Evolutionary conservation across 805 yeast genomes (phyloP), one percentile per base, ranked within the genome.

Genomic region (Saccharomycopsis guyanensis): DNA sequence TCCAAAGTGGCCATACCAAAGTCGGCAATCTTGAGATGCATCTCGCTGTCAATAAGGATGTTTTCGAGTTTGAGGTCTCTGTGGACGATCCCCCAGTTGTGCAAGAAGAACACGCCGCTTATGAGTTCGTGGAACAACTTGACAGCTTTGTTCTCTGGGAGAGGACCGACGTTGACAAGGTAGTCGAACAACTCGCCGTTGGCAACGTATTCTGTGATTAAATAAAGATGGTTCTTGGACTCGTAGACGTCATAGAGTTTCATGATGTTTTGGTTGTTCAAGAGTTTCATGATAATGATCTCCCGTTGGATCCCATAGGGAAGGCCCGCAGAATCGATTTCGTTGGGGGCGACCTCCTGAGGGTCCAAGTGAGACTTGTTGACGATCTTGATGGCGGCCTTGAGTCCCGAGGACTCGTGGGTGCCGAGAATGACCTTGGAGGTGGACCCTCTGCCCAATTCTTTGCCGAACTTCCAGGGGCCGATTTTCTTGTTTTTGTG

Each of bases 241-340:
- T 93, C 98, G 97, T 97, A 93, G 20, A 93, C 98, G 60, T 93
- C 98, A 61, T 88, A 93, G 34, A 93, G 70, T 22, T 93, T 84
- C 76, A 93, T 80, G 20, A 93, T 93, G 59, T 93, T 91, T 10
- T 95, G 87, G 63, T 93, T 97, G 50, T 93, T 86, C 39, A 93
- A 77, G 36, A 93, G 72, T 65, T 93, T 93, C 98, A 91, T 93
- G 56, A 93, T 93, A 56, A 93, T 89, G 53, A 93, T 95, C 62
- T 93, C 98, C 55, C 97, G 76, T 66, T 93, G 98, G 38, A 93
- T 91, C 34, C 98, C 98, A 61, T 91, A 88, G 2, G 96, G 95
- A 48, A 85, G 72, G 1, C 87, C 86, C 13, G 71, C 67, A n/a
- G 73, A 72, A 47, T 73, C 77, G 41, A 66, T 55, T 3, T 66